Evolutionary conservation across 2,329 filamentous ascomycete genomes (phyloP).

Genomic region (Calycina herbarum): DNA sequence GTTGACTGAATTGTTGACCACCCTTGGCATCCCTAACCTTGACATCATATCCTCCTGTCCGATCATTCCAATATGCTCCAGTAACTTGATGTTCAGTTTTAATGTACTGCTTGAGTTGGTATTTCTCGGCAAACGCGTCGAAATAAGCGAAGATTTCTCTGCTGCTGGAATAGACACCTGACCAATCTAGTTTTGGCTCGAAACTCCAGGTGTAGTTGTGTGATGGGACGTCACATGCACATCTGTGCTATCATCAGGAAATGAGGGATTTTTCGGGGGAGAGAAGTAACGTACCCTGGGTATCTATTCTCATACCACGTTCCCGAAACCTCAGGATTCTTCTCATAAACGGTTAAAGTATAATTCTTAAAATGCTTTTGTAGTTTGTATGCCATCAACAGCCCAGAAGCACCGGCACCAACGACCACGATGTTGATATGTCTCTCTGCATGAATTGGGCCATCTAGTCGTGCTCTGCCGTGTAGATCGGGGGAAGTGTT

Average conservation of each 20-base stretch:
- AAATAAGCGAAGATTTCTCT: conserved; percentile 58
- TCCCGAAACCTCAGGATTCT: conserved; percentile 48
- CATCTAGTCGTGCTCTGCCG: conserved; percentile 16
- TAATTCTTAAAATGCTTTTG: conserved; percentile 47
- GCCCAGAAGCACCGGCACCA: conserved; percentile 49
- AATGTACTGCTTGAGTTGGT: conserved; percentile 54
- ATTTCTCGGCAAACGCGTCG: conserved; percentile 51
- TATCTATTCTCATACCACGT: conserved; percentile 55
- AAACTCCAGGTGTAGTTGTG: conserved; percentile 60
- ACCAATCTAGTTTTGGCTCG: conserved; percentile 58
- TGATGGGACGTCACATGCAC: conserved; percentile 51
- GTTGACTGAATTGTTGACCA: conserved; percentile 22
- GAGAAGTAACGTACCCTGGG: conserved; percentile 37
- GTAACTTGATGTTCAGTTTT: conserved; percentile 55
- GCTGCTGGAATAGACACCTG: conserved; percentile 55
- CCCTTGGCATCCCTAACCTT: conserved; percentile 42
- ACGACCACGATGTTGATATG: conserved; percentile 41
- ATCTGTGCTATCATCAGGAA: conserved; percentile 44
- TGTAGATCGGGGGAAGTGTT: conserved; percentile 17
- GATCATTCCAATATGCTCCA: conserved; percentile 54
- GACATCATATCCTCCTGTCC: conserved; percentile 48
- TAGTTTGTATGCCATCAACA: conserved; percentile 50
- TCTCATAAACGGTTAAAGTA: conserved; percentile 46
- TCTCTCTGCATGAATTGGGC: conserved; percentile 29
- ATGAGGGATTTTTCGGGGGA: conserved; percentile 37